phyloP scores from a whole-genome alignment of 192 early-diverging fungal species.

The Podila minutissima region DNA sequence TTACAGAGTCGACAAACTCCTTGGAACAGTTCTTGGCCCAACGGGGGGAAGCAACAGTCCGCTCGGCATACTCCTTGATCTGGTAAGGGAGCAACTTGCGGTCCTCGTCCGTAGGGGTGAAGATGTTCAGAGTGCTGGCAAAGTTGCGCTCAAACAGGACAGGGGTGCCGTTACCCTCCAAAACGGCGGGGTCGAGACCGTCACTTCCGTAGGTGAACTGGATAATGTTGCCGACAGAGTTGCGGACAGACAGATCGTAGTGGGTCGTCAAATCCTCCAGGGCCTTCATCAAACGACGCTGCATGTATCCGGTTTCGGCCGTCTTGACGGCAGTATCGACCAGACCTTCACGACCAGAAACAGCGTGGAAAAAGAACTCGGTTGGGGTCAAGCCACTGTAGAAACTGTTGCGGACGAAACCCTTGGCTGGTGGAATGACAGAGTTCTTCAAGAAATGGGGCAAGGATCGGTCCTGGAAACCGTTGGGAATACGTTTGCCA shows the following conservation, averaged over 20 bases:
- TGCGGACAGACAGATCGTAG: slow-evolving; percentile 96
- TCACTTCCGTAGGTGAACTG: slow-evolving; percentile 98
- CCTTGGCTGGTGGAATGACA: slow-evolving; percentile 92
- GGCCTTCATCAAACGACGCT: slow-evolving; percentile 96
- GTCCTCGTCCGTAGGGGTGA: slow-evolving; percentile 36
- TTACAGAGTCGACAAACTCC: slow-evolving; percentile 70
- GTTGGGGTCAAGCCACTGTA: slow-evolving; percentile 94
- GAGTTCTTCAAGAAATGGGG: slow-evolving; percentile 98
- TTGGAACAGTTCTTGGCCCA: slow-evolving; percentile 66
- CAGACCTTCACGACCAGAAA: slow-evolving; percentile 99
- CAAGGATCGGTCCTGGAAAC: slow-evolving; percentile 96
- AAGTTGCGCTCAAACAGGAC: slow-evolving; percentile 91
- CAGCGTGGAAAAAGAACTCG: slow-evolving; percentile 99
- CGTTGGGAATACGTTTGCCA: slow-evolving; percentile 94
- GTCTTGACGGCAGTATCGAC: slow-evolving; percentile 99
- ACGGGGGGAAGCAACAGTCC: slow-evolving; percentile 55
- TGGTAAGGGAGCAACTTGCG: slow-evolving; percentile 69
- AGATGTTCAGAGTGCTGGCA: slow-evolving; percentile 39
- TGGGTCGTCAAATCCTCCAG: slow-evolving; percentile 95
- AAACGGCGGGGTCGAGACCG: slow-evolving; percentile 91
- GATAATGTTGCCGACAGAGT: slow-evolving; percentile 89
- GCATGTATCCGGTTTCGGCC: slow-evolving; percentile 99
- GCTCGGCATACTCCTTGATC: slow-evolving; percentile 62
- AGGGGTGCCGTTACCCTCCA: slow-evolving; percentile 91
- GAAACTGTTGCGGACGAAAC: slow-evolving; percentile 98